Evolutionary conservation across 1,284 basidiomycete species (phyloP).

Genomic region (Leccinum cinnamomeum): DNA sequence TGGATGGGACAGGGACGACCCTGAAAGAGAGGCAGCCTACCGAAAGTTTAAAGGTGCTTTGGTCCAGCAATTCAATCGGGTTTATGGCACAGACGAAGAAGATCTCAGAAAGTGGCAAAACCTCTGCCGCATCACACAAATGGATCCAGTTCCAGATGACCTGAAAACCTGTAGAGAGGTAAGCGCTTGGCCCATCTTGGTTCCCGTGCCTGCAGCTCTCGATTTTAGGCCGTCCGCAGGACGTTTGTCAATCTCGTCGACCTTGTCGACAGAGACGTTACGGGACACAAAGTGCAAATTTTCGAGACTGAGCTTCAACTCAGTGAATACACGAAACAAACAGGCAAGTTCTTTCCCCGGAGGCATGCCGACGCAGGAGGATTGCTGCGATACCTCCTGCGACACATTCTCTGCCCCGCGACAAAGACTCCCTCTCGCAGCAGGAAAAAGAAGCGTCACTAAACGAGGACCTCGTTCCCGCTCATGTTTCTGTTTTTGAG

Average conservation of each 20-base stretch:
- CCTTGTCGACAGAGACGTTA: conserved; percentile 17
- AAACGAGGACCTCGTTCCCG: conserved; percentile 11
- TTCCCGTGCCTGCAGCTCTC: background rate
- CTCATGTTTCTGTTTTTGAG: background rate
- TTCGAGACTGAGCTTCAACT: conserved; percentile 16
- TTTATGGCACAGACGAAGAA: conserved; percentile 17
- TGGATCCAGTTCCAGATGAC: conserved; percentile 14
- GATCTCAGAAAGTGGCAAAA: conserved; percentile 12
- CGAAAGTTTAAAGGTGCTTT: conserved; percentile 12
- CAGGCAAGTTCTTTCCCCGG: conserved; percentile 21
- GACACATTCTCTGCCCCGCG: conserved; percentile 16
- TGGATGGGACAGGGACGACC: no score
- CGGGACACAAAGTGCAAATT: background rate
- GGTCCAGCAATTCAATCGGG: conserved; percentile 18
- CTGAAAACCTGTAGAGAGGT: conserved; percentile 15
- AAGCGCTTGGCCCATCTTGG: background rate
- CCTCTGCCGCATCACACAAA: conserved; percentile 5
- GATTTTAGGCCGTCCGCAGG: conserved; percentile 4
- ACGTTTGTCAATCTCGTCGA: conserved; percentile 23
- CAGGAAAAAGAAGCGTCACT: conserved; percentile 5
- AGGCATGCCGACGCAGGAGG: conserved; percentile 23
- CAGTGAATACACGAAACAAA: conserved; percentile 6
- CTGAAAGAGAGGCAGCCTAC: background rate
- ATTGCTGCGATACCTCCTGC: conserved; percentile 19
- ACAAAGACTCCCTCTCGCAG: background rate